A percentile compares a stretch with the other conserved stretches of the same genome.
phyloP scores from a whole-genome alignment of 192 early-diverging fungal genomes.

The Coemansia sp. region DNA sequence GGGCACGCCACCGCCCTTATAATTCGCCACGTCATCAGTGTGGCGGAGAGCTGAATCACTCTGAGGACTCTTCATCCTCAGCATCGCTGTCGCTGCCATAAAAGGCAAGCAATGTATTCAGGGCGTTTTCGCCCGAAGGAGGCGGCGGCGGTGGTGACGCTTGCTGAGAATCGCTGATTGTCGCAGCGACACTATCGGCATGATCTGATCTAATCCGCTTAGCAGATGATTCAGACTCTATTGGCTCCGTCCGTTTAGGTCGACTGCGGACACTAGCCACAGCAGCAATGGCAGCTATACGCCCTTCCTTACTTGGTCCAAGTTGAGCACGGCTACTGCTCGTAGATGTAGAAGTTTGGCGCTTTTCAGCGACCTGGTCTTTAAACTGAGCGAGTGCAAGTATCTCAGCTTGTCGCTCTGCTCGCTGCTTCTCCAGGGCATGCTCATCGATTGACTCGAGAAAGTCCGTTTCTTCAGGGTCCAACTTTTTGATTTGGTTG shows the following conservation, averaged over 20 bases:
- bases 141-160: background rate
- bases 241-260: background rate
- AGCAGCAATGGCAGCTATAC: slow-evolving; percentile 5
- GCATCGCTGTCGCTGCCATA: slow-evolving; percentile 22
- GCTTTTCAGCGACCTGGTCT: slow-evolving; percentile 29
- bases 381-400: slow-evolving; percentile 31
- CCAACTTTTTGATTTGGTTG: slow-evolving; percentile 67
- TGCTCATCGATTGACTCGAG: slow-evolving; percentile 62
- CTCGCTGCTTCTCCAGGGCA: slow-evolving; percentile 17
- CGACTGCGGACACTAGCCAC: slow-evolving; percentile 4
- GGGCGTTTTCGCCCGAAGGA: background rate
- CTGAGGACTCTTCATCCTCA: slow-evolving; percentile 6
- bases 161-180: slow-evolving; percentile 1
- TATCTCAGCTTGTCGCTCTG: slow-evolving; percentile 18
- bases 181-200: background rate
- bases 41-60: background rate
- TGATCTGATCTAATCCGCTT: slow-evolving; percentile 3
- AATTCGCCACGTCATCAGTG: background rate
- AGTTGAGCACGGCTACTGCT: too few relatives aligned
- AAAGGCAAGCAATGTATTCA: slow-evolving; percentile 17
- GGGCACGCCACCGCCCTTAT: too few relatives aligned
- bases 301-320: background rate
- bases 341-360: background rate
- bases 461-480: slow-evolving; percentile 73
- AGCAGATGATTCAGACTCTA: background rate